Base-by-base conservation (phyloP, 768 basidiomycete genomes). In the Lentinula edodes region DNA sequence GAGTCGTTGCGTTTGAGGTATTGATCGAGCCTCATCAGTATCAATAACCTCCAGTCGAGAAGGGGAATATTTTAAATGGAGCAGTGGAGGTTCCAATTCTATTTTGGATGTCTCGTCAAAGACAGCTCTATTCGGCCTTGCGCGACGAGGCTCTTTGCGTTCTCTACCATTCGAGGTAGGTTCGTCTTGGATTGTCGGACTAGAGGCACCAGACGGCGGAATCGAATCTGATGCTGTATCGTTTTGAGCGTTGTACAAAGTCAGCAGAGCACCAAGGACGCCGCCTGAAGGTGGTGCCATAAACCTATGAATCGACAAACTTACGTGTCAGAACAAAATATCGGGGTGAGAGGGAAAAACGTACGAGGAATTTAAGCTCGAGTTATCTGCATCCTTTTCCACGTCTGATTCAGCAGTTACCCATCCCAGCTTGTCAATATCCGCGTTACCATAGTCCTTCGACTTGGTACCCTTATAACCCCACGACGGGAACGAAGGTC, bases 161-260 rank as follows among this genome's bases (percentile, higher is more conserved):
- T 63, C 42, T 54, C 46, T 28, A n/a, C 2, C 28, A 28, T 55
- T 60, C 62, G 45, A 48, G 35, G 61, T 41, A 9, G 36, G 28
- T 39, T 35, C 28, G 0, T 46, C 58, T 16, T 13, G 58, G 28
- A 43, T 16, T 20, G 58, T 48, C 4, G 48, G 58, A n/a, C 46
- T 59, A 46, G 58, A 48, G 6, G 45, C 48, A 8, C 58, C 43
- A n/a, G 58, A 51, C 2, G 43, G 16, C 6, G 48, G 43, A 15
- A 42, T 23, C 16, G 55, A 46, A 6, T 59, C 58, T 0, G 46
- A 59, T 1, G 23, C 42, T 6, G 20, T 23, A 12, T 20, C 34
- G n/a, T 59, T 59, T 34, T 61, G 51, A 8, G 38, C 51, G 28
- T 61, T 54, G 10, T 61, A 61, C 20, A 61, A 39, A 13, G 61